These are phyloP conservation scores for Adansonia rubrostipa DNA, from an alignment of 441 rosid genomes.

Conservation along the genomic window DNA sequence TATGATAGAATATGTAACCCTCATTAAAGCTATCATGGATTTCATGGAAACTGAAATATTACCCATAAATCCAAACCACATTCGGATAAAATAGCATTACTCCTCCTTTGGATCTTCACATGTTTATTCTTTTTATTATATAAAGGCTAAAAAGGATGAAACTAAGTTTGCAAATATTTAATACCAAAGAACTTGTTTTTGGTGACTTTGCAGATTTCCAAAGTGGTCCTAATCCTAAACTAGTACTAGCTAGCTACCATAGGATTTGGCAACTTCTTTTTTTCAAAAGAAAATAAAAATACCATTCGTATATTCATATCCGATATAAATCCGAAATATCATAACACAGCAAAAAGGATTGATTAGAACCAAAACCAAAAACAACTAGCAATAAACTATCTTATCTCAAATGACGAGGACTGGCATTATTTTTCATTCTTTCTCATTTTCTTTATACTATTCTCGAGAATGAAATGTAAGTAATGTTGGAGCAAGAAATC, in stretches of 20 bases:
- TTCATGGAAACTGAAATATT: too few relatives aligned
- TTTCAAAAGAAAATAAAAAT: not conserved
- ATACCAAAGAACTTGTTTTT: not conserved
- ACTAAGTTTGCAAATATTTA: too few relatives aligned
- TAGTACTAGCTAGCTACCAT: not conserved
- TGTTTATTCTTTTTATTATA: too few relatives aligned
- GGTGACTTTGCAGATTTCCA: conserved; percentile 7
- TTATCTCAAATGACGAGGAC: too few relatives aligned
- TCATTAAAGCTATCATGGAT: too few relatives aligned
- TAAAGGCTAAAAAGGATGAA: too few relatives aligned
- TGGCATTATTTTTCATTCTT: not conserved
- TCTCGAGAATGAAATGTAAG: not conserved
- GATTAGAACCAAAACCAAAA: not conserved
- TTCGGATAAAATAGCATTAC: too few relatives aligned
- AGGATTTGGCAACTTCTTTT: not conserved
- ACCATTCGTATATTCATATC: too few relatives aligned
- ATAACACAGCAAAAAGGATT: not conserved
- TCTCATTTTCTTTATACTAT: not conserved
- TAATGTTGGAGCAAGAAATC: not conserved
- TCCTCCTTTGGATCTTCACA: too few relatives aligned
- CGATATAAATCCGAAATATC: too few relatives aligned
- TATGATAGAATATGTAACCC: too few relatives aligned
- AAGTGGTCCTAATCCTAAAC: not conserved
- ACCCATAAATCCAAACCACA: too few relatives aligned
- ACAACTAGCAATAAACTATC: not conserved